Evolutionary conservation across 768 basidiomycete species (phyloP), one percentile per base, ranked within the genome.

Genomic region (Pholiota molesta): DNA sequence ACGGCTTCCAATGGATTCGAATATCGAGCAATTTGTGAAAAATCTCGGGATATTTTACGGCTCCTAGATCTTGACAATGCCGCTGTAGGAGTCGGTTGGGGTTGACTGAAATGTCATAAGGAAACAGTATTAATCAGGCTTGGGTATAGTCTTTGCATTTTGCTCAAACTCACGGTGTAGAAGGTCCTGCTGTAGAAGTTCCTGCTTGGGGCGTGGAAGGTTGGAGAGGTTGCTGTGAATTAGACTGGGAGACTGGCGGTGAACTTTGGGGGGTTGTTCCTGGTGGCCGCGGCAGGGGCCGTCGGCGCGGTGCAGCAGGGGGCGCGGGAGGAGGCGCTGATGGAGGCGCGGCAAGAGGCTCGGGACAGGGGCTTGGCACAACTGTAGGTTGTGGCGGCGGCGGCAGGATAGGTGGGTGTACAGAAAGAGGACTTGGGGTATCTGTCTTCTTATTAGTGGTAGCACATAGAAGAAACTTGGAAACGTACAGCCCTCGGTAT

Each of bases 201-300:
- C 44, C 47, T n/a, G 64, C 51, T 26, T 63, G 62, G 2, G 51
- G 52, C 6, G 47, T 33, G 16, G 63, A 49, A 26, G n/a, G 3
- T 26, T 49, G 47, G 21, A 19, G 19, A 13, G 47, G n/a, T 10
- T n/a, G 19, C n/a, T 13, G 21, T 23, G 19, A 19, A 23, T n/a
- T 42, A 14, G 58, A 35, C 29, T 54, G 26, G 3, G 37, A 14
- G 7, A 55, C 28, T 51, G 55, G 55, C 17, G 40, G 26, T n/a
- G 57, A 9, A 26, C n/a, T 31, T 23, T 35, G 57, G 23, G 55
- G 52, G 11, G 60, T 55, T 44, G 66, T 40, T 23, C 59, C 59
- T 40, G 69, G 69, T 8, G 66, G 63, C 2, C 40, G 68, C 5
- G 68, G 69, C 42, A 67, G 58, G 14, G 66, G 67, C 57, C 69